Base-by-base conservation (phyloP, 176 grass and related monocot species). In the Bromus sterilis region DNA sequence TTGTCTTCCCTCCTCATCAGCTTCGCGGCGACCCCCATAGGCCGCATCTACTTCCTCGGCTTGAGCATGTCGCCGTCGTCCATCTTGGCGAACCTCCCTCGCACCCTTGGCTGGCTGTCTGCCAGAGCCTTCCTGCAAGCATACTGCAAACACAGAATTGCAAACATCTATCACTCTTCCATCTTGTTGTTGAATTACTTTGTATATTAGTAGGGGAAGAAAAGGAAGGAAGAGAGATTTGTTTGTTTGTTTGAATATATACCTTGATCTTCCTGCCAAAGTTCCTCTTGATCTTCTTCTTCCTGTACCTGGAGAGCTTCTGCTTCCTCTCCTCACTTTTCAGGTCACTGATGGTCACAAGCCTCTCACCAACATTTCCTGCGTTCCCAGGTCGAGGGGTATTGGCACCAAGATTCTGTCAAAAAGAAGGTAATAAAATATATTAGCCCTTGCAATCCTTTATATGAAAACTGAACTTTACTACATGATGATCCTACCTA, bases 251-350 rank as follows among this genome's bases (percentile, higher is more conserved):
- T n/a, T n/a, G n/a, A n/a, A n/a, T n/a, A n/a, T n/a, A 5, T 90
- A 96, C 97, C 93, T 99, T 99, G 84, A 99, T 99, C 92, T 99
- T 99, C 55, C 97, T 90, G 67, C 97, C 91, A 71, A 96, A 99
- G 77, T 99, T 96, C 46, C 97, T 75, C 75, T 99, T 91, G 24
- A 90, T 86, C 86, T 99, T 99, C 89, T 99, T 99, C 89, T 93
- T 95, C 55, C 97, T 86, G 36, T 99, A 99, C 84, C 93, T 93
- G 40, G 89, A 93, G 84, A 99, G 97, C 81, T 99, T 93, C 89
- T 96, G 85, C 87, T 78, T 91, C 53, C 97, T 88, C 80, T 99
- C 93, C 90, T 99, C 93, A 1, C 80, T 85, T 78, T 96, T 99
- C 30, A 92, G 65, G 78, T 96, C 91, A 42, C 56, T 93, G 68